Evolutionary conservation across 768 basidiomycete species (phyloP).

Genomic region (Boletus rufocinnamomeus): DNA sequence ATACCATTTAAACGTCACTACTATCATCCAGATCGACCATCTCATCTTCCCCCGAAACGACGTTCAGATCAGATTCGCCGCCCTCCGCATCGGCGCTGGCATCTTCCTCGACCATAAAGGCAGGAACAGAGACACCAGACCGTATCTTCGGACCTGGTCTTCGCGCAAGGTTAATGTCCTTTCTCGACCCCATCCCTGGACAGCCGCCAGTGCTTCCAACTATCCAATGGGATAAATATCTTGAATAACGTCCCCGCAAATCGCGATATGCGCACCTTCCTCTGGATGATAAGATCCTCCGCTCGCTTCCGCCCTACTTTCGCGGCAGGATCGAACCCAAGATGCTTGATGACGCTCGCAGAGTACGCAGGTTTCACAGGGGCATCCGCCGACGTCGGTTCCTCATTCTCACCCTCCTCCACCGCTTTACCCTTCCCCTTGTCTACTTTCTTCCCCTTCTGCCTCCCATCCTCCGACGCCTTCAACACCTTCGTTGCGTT

Average conservation of each 20-base stretch:
- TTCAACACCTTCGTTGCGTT: conserved; percentile 58
- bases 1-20: conserved; percentile 19
- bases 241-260: neutral
- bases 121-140: conserved; percentile 52
- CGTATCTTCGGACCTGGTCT: conserved; percentile 62
- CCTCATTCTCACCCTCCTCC: conserved; percentile 14
- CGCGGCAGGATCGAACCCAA: conserved; percentile 79
- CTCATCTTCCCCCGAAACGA: conserved; percentile 9
- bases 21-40: conserved; percentile 28
- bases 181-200: conserved; percentile 53
- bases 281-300: conserved; percentile 45
- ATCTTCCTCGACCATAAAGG: conserved; percentile 30
- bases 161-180: conserved; percentile 59
- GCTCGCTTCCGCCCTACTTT: conserved; percentile 50
- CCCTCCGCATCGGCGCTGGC: neutral
- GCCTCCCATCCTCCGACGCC: conserved; percentile 18
- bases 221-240: conserved; percentile 27
- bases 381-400: conserved; percentile 16
- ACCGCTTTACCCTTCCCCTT: conserved; percentile 19
- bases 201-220: conserved; percentile 57
- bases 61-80: conserved; percentile 16
- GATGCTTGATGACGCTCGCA: conserved; percentile 61
- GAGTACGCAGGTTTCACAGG: conserved; percentile 56
- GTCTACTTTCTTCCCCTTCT: conserved; percentile 14
- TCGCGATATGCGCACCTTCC: conserved; percentile 50